Percentiles rank a stretch among this genome's conserved stretches.
These are phyloP conservation scores for Magnolia changhungtana DNA, from an alignment of 164 flowering plant species.

Conservation along the genomic window DNA sequence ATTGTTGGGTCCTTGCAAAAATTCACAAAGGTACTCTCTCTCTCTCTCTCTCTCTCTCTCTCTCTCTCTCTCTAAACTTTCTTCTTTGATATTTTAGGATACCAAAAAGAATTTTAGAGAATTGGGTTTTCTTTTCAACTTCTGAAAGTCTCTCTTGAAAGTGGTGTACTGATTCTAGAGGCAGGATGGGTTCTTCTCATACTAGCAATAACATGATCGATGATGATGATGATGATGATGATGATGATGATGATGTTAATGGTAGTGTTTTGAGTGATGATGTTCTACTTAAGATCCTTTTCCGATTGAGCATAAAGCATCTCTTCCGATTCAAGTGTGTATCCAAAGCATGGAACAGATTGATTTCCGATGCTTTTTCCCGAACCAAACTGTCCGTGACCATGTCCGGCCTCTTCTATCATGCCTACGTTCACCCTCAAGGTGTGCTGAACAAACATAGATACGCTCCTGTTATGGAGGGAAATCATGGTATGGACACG, in stretches of 20 bases:
- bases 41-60: too few relatives aligned
- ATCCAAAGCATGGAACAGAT: background rate
- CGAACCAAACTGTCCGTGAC: background rate
- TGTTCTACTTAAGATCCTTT: background rate
- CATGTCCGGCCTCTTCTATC: constrained; percentile 1
- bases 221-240: too few relatives aligned
- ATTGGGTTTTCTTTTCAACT: background rate
- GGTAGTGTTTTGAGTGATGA: background rate
- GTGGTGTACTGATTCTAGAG: background rate
- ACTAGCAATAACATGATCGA: background rate
- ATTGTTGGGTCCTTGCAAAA: too few relatives aligned
- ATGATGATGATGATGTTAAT: constrained; percentile 13
- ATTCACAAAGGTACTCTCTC: too few relatives aligned
- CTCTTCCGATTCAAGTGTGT: constrained; percentile 5
- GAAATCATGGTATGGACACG: background rate
- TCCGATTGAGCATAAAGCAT: background rate
- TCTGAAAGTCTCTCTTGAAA: background rate
- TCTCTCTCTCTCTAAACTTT: too few relatives aligned
- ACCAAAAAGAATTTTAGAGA: too few relatives aligned
- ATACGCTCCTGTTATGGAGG: background rate
- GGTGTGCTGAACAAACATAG: background rate
- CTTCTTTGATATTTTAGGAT: too few relatives aligned
- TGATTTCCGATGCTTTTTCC: background rate
- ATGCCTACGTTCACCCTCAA: background rate
- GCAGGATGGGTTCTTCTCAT: background rate